Evolutionary conservation across 1,284 basidiomycete species (phyloP).

Genomic region (Trichosporon ovoides): DNA sequence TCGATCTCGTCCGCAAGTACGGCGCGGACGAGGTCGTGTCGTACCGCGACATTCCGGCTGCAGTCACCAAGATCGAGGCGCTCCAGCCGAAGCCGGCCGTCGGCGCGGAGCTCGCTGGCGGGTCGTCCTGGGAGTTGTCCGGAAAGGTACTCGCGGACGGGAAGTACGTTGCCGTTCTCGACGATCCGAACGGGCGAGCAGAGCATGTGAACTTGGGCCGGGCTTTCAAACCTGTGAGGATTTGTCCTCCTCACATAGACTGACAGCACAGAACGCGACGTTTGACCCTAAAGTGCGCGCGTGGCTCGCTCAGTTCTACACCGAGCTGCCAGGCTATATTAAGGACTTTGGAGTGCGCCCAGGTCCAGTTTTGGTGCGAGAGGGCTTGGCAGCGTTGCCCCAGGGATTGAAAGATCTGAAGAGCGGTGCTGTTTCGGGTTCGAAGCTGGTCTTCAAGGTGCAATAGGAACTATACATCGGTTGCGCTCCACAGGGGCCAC

Average conservation of each 20-base stretch:
- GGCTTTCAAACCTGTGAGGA: not conserved
- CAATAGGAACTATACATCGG: too few species aligned
- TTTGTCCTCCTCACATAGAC: not conserved
- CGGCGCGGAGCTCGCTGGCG: conserved; percentile 16
- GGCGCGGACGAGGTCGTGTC: conserved; percentile 51
- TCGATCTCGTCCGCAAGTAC: conserved; percentile 46
- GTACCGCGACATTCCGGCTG: conserved; percentile 18
- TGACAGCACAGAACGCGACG: not conserved
- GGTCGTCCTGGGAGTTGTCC: not conserved
- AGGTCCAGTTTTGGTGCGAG: not conserved
- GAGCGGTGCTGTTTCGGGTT: not conserved
- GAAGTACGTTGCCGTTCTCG: not conserved
- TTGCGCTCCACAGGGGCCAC: too few species aligned
- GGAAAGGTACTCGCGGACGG: not conserved
- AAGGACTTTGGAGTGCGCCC: not conserved
- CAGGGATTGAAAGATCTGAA: not conserved
- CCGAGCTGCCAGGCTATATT: not conserved
- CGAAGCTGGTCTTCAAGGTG: not conserved
- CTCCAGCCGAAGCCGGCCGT: conserved; percentile 17
- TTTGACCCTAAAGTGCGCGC: not conserved
- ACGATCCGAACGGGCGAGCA: not conserved
- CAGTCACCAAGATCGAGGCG: conserved; percentile 6
- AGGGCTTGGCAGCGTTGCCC: not conserved
- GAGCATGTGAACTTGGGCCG: not conserved
- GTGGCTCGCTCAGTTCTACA: not conserved